Evolutionary conservation across 177 flowering plant species (phyloP).

Genomic region (Telopea speciosissima): DNA sequence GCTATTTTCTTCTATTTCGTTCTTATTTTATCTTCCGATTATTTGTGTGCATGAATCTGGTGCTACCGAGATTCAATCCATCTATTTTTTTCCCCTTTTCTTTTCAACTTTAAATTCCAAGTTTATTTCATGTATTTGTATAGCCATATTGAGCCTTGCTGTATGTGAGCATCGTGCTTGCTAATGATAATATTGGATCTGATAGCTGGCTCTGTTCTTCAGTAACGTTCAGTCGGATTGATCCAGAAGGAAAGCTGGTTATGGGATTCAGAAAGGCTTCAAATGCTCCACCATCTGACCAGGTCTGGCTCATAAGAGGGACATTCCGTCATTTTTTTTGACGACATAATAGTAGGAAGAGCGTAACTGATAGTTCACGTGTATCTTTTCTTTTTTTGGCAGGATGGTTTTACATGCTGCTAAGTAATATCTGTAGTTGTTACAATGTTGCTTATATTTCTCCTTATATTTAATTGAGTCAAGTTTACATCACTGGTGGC

Average conservation of each 20-base stretch:
- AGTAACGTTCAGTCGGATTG: constrained; percentile 91
- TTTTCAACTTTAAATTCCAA: background rate
- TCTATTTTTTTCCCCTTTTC: background rate
- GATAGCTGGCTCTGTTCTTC: constrained; percentile 20
- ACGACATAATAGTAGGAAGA: background rate
- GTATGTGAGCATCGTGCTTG: background rate
- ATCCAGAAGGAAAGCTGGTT: constrained; percentile 91
- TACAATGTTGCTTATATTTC: background rate
- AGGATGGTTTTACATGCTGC: background rate
- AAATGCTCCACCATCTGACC: constrained; percentile 44
- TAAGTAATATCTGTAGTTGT: background rate
- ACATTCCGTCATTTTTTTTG: background rate
- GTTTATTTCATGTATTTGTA: too few species aligned
- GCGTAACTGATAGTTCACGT: background rate
- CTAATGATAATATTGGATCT: constrained; percentile 11
- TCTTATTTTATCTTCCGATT: background rate
- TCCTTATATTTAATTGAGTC: background rate
- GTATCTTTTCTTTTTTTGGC: background rate
- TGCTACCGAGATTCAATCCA: background rate
- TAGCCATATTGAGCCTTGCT: background rate
- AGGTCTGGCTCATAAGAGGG: constrained; percentile 34
- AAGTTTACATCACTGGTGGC: too few species aligned
- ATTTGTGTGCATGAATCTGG: too few species aligned
- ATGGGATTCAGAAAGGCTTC: constrained; percentile 94
- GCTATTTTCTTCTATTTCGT: background rate